phyloP scores from a whole-genome alignment of 2,329 filamentous ascomycete genomes.

The Fusarium bactridioides region DNA sequence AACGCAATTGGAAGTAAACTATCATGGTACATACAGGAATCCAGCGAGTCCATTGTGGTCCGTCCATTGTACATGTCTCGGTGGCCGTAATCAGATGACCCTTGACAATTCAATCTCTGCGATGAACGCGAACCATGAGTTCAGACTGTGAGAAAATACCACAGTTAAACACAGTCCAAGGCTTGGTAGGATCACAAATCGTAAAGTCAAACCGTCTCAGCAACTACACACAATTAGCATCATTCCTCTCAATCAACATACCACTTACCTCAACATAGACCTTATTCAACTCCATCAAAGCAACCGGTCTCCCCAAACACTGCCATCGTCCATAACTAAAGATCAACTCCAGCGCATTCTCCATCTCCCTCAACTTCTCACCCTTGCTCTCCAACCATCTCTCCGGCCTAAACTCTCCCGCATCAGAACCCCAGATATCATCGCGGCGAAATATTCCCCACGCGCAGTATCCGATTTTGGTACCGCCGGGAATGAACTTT shows the following conservation, averaged over 20 bases:
- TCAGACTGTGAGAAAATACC: slow-evolving; percentile 45
- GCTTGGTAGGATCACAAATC: slow-evolving; percentile 43
- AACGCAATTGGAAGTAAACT: background rate
- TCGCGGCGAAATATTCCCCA: slow-evolving; percentile 47
- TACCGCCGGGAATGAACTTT: slow-evolving; percentile 45
- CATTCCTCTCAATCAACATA: fast-evolving
- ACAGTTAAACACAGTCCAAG: slow-evolving; percentile 44
- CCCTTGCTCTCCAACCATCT: slow-evolving; percentile 48
- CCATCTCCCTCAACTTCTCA: slow-evolving; percentile 46
- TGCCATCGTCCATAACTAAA: slow-evolving; percentile 51
- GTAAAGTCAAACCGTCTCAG: slow-evolving; percentile 44
- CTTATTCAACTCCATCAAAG: slow-evolving; percentile 51
- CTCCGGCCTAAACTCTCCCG: slow-evolving; percentile 47
- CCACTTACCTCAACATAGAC: slow-evolving; percentile 50
- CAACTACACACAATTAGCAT: slow-evolving; percentile 32
- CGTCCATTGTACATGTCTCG: background rate
- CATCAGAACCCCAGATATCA: slow-evolving; percentile 48
- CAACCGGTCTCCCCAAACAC: slow-evolving; percentile 51
- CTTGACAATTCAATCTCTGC: background rate
- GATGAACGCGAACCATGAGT: slow-evolving; percentile 35
- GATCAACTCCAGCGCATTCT: slow-evolving; percentile 48
- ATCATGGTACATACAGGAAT: background rate
- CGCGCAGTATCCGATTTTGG: slow-evolving; percentile 45
- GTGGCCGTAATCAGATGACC: background rate
- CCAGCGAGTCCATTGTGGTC: background rate